A percentile compares a stretch with the other conserved stretches of the same genome.
These are phyloP conservation scores for Trichoderma hamatum DNA, from an alignment of 2,329 filamentous ascomycete species.

Conservation along the genomic window DNA sequence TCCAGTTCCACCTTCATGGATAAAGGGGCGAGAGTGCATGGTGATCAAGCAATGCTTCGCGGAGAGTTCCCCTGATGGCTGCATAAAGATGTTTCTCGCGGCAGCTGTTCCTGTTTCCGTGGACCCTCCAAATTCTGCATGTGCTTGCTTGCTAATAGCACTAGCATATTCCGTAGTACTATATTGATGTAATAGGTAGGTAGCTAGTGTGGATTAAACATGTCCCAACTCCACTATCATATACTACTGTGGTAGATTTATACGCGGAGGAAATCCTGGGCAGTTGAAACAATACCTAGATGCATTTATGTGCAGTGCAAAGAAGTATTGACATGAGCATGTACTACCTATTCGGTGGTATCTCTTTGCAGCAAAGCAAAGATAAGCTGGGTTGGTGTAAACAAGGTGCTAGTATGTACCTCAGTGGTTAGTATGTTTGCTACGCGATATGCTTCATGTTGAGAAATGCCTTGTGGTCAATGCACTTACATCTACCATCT, in stretches of 20 bases:
- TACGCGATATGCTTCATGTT: slow-evolving; percentile 4
- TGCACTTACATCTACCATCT: background rate
- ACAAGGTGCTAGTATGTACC: background rate
- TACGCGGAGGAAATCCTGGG: background rate
- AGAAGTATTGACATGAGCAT: background rate
- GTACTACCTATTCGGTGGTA: background rate
- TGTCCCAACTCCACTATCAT: background rate
- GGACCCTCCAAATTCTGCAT: background rate
- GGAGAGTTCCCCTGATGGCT: background rate
- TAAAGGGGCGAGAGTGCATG: background rate
- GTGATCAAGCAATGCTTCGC: background rate
- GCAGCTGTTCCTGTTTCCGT: slow-evolving; percentile 10
- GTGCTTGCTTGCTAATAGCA: background rate
- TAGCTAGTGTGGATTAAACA: background rate
- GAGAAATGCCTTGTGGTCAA: background rate
- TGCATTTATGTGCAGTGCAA: background rate
- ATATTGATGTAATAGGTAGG: background rate
- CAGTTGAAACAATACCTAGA: no score
- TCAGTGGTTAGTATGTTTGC: background rate
- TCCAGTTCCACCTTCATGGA: background rate
- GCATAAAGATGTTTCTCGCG: background rate
- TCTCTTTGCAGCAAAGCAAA: background rate
- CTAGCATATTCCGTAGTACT: no score
- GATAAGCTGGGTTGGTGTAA: background rate
- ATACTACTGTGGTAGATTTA: background rate